Percentiles rank a stretch among this genome's conserved stretches.
Evolutionary conservation across 352 stramenopile genomes (phyloP).

Genomic region (Blastocystis sp.): DNA sequence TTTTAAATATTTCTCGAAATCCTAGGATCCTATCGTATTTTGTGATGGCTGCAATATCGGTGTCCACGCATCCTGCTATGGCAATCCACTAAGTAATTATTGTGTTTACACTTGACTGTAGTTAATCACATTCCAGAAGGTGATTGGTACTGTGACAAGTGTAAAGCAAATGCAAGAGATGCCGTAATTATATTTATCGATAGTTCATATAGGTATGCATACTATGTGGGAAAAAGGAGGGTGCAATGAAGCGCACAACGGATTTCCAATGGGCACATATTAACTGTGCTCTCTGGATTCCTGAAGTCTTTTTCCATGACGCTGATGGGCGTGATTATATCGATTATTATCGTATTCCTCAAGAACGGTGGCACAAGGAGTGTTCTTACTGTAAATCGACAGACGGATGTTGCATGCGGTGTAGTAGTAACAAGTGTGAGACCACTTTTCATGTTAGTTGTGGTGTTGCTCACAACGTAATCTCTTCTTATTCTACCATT

Average conservation of each 20-base stretch:
- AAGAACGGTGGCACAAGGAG: constrained; percentile 39
- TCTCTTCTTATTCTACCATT: not conserved
- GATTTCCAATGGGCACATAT: constrained; percentile 60
- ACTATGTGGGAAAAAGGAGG: constrained; percentile 34
- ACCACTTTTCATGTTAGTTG: constrained; percentile 56
- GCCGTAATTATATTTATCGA: not conserved
- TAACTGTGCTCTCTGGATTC: constrained; percentile 58
- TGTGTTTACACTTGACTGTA: not conserved
- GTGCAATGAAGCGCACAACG: constrained; percentile 56
- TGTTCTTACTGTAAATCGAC: constrained; percentile 38
- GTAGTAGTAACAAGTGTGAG: constrained; percentile 55
- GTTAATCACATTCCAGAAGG: constrained; percentile 41
- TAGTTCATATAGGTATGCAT: constrained; percentile 12
- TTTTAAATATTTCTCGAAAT: not conserved
- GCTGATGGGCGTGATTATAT: constrained; percentile 46
- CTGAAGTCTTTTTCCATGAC: constrained; percentile 60
- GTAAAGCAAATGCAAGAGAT: not conserved
- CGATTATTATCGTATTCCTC: constrained; percentile 52
- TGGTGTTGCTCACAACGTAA: constrained; percentile 54
- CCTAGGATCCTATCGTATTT: constrained; percentile 61
- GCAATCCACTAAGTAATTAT: constrained; percentile 21
- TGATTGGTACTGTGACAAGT: constrained; percentile 55
- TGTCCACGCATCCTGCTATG: constrained; percentile 50
- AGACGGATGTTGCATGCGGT: constrained; percentile 52
- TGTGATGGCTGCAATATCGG: constrained; percentile 62